phyloP scores from a whole-genome alignment of 106 monocot species.

The Acorus calamus region DNA sequence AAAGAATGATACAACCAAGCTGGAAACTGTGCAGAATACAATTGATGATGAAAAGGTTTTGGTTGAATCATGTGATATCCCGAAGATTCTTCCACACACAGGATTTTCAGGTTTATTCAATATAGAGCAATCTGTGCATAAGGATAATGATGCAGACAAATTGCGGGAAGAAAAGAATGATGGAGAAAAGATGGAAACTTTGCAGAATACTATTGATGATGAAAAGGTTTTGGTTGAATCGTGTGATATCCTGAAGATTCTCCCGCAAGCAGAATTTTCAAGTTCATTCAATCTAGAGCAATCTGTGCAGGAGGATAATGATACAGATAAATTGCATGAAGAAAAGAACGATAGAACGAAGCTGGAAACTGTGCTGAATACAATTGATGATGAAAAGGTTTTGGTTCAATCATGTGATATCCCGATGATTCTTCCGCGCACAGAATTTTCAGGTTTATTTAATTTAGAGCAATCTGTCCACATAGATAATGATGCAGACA shows the following conservation, averaged over 20 bases:
- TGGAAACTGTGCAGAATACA: constrained; percentile 8
- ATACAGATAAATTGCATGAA: background rate
- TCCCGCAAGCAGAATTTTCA: no score
- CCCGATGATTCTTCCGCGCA: background rate
- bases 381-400: constrained; percentile 5
- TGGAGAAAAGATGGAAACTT: background rate
- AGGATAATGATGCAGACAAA: background rate
- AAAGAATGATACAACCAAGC: background rate
- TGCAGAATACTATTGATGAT: constrained; percentile 7
- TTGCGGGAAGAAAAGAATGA: constrained; percentile 4
- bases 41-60: constrained; percentile 2
- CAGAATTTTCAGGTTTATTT: no score
- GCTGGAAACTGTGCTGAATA: constrained; percentile 3
- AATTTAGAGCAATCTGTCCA: no score
- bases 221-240: background rate
- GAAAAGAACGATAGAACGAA: constrained; percentile 1
- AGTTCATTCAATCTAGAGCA: no score
- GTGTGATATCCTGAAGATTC: background rate
- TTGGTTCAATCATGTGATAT: background rate
- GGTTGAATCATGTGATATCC: background rate
- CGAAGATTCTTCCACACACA: background rate
- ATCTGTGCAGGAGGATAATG: background rate
- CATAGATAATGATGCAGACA: background rate
- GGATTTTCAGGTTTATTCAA: no score
- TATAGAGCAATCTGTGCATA: no score